Conservation (phyloP, 2,329 filamentous ascomycete genomes). For the Monilinia vaccinii-corymbosi region DNA sequence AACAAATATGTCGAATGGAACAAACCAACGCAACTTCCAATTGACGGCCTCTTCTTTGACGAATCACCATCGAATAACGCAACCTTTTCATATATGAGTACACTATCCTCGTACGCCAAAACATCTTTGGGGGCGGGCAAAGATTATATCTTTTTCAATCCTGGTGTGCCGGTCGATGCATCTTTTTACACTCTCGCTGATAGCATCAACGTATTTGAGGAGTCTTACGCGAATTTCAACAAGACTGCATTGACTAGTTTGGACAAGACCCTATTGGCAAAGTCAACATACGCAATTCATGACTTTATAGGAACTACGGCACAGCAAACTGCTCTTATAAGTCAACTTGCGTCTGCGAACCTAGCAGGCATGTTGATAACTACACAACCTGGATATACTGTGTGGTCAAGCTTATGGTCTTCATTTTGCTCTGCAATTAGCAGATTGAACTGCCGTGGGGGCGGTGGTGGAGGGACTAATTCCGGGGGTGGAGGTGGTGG, state of each 20-base stretch:
- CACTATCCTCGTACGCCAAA: conserved; percentile 16
- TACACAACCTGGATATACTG: conserved; percentile 16
- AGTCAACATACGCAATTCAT: conserved; percentile 19
- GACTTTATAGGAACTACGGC: conserved; percentile 13
- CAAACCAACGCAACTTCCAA: conserved; percentile 1
- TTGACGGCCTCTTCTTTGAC: conserved; percentile 7
- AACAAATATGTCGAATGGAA: conserved; percentile 32
- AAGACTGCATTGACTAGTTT: conserved; percentile 7
- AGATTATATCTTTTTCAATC: conserved; percentile 17
- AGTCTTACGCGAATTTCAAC: conserved; percentile 13
- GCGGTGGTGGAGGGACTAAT: not conserved
- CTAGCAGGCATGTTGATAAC: conserved; percentile 17
- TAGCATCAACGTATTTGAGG: conserved; percentile 19
- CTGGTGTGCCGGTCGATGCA: conserved; percentile 16
- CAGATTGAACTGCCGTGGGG: not conserved
- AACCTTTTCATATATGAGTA: conserved; percentile 16
- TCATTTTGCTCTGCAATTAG: conserved; percentile 13
- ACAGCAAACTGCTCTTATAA: conserved; percentile 14
- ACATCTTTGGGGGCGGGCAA: conserved; percentile 13
- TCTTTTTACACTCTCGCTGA: conserved; percentile 20
- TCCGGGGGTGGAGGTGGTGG: not conserved
- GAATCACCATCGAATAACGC: conserved; percentile 8
- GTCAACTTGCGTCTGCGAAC: conserved; percentile 15
- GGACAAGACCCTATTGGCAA: conserved; percentile 7
- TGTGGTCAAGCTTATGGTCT: conserved; percentile 10